These are phyloP conservation scores for Quercus engelmannii DNA, from an alignment of 306 rosid genomes.

Conservation along the genomic window DNA sequence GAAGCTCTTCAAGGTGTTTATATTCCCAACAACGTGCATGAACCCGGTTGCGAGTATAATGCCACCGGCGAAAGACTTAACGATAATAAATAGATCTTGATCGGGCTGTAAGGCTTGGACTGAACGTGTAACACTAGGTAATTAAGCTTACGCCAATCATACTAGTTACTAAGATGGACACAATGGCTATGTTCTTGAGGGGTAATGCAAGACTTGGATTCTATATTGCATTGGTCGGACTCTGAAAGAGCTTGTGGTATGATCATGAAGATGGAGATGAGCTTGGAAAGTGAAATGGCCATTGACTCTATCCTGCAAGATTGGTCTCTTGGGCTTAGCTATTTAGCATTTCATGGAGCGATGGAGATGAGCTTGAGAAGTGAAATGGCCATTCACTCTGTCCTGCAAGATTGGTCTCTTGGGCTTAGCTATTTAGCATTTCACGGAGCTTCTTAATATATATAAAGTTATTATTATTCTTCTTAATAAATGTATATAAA, in stretches of 20 bases:
- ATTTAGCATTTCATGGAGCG: background rate
- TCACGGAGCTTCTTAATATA: constrained; percentile 5
- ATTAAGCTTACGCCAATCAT: constrained; percentile 45
- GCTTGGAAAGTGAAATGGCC: constrained; percentile 23
- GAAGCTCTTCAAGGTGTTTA: no score
- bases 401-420: background rate
- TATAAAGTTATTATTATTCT: background rate
- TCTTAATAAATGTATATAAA: no score
- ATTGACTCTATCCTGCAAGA: background rate
- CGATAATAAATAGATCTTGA: constrained; percentile 40
- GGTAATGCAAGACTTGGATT: constrained; percentile 34
- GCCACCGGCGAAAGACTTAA: constrained; percentile 60
- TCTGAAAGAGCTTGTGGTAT: constrained; percentile 15
- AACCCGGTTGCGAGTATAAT: constrained; percentile 69
- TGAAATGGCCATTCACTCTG: constrained; percentile 19
- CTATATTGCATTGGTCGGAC: constrained; percentile 32
- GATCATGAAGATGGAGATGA: constrained; percentile 22
- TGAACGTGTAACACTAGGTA: constrained; percentile 44
- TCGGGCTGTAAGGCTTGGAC: constrained; percentile 60
- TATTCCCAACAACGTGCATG: constrained; percentile 53
- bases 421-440: background rate
- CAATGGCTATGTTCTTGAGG: constrained; percentile 57
- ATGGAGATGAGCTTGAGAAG: constrained; percentile 17
- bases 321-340: background rate
- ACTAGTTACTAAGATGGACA: constrained; percentile 53